phyloP scores from a whole-genome alignment of 75 land plant genomes.

The Cunninghamia lanceolata region DNA sequence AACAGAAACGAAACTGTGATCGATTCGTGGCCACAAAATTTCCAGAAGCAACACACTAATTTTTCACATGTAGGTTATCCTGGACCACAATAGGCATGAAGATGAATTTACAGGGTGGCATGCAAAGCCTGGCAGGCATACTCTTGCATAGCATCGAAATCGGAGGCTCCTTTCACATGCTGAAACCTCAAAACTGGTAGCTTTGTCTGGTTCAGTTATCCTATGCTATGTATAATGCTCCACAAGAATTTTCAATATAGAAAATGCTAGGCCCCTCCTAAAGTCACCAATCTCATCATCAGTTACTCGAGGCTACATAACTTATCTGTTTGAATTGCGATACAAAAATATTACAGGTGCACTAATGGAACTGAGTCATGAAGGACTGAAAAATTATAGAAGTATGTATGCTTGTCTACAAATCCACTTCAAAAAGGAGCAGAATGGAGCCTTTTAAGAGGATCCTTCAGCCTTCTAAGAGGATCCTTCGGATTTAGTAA shows the following conservation, averaged over 20 bases:
- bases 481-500: background rate
- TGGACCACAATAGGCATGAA: constrained; percentile 3
- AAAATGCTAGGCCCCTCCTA: constrained; percentile 1
- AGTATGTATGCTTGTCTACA: background rate
- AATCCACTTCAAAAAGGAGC: constrained; percentile 13
- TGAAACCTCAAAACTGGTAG: background rate
- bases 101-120: constrained; percentile 1
- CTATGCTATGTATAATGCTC: background rate
- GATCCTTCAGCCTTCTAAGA: constrained; percentile 9
- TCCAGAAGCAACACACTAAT: background rate
- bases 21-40: constrained; percentile 7
- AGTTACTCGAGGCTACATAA: background rate
- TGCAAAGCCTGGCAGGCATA: background rate
- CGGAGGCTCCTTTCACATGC: constrained; percentile 8
- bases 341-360: constrained; percentile 8
- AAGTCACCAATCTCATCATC: background rate
- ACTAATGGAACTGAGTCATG: background rate
- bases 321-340: constrained; percentile 1
- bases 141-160: background rate
- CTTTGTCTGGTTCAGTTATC: background rate
- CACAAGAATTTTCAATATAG: background rate
- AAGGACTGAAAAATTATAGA: background rate
- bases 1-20: constrained; percentile 6
- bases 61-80: constrained; percentile 6
- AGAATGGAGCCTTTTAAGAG: background rate